A percentile compares a stretch with the other conserved stretches of the same genome.
phyloP scores from a whole-genome alignment of 306 rosid genomes.

The Sindora glabra region DNA sequence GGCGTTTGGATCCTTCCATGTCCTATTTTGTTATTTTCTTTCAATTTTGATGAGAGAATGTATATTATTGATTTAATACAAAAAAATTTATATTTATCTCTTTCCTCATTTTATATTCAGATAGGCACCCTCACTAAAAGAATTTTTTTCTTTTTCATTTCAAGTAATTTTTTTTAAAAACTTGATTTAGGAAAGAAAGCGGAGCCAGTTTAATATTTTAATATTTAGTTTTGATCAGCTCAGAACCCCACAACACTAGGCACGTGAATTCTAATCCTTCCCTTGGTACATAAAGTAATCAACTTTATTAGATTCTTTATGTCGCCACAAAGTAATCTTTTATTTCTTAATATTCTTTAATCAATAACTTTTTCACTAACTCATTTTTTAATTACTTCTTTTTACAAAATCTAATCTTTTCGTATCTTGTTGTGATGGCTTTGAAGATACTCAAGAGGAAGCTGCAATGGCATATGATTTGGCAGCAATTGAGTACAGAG shows the following conservation, averaged over 20 bases:
- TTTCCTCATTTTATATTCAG: too few species aligned
- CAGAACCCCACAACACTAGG: background rate
- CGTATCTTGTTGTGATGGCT: background rate
- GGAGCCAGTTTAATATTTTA: background rate
- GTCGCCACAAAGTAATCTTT: constrained; percentile 24
- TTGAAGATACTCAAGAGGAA: constrained; percentile 83
- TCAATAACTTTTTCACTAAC: background rate
- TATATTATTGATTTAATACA: too few species aligned
- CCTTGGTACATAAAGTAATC: background rate
- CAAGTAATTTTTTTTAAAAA: too few species aligned
- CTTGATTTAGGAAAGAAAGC: too few species aligned
- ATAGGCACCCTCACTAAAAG: too few species aligned
- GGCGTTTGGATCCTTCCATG: too few species aligned
- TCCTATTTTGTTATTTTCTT: too few species aligned
- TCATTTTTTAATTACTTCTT: background rate
- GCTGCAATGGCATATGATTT: constrained; percentile 89
- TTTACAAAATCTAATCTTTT: background rate
- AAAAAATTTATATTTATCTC: too few species aligned
- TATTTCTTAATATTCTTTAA: constrained; percentile 1
- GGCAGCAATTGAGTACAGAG: constrained; percentile 89
- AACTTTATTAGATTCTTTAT: constrained; percentile 17
- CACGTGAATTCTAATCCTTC: constrained; percentile 34
- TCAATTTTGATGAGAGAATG: too few species aligned
- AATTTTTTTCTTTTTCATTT: too few species aligned
- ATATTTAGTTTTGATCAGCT: background rate